A percentile compares a stretch with the other conserved stretches of the same genome.
phyloP scores from a whole-genome alignment of 23 red algal genomes.

The Cyanidiococcus yangmingshanensis region DNA sequence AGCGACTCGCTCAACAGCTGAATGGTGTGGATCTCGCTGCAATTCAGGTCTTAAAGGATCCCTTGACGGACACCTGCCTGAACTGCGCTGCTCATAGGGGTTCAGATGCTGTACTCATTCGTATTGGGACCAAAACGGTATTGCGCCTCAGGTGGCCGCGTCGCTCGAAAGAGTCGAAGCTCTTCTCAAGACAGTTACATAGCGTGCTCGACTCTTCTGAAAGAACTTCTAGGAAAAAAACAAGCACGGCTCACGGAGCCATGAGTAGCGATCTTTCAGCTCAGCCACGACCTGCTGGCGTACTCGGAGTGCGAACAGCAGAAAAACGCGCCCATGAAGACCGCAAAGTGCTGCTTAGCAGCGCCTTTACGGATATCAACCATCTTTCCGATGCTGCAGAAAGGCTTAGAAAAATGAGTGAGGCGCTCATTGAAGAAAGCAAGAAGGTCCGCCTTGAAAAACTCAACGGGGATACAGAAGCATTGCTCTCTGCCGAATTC shows the following conservation, averaged over 20 bases:
- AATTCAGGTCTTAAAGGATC: neutral
- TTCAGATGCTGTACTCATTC: neutral
- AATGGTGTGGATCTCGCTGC: neutral
- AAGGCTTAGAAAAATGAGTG: neutral
- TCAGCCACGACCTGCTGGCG: neutral
- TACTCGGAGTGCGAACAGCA: neutral
- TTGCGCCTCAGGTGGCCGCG: neutral
- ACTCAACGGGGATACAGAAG: neutral
- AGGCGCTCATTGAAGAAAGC: neutral
- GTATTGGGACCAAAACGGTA: neutral
- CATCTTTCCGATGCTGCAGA: neutral
- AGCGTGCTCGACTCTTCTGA: neutral
- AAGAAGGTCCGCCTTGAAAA: neutral
- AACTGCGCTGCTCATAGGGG: neutral
- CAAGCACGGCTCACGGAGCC: neutral
- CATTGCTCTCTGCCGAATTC: neutral
- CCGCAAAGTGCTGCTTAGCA: neutral
- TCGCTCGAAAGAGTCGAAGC: neutral
- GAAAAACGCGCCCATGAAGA: neutral
- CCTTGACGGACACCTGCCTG: neutral
- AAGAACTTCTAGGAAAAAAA: neutral
- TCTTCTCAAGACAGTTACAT: neutral
- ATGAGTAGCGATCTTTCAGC: neutral
- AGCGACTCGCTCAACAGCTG: neutral
- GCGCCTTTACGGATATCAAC: constrained; percentile 2